Percentiles rank a stretch among this genome's conserved stretches.
phyloP scores from a whole-genome alignment of 1,139 yeast species.

The Magnusiomyces starmeri region DNA sequence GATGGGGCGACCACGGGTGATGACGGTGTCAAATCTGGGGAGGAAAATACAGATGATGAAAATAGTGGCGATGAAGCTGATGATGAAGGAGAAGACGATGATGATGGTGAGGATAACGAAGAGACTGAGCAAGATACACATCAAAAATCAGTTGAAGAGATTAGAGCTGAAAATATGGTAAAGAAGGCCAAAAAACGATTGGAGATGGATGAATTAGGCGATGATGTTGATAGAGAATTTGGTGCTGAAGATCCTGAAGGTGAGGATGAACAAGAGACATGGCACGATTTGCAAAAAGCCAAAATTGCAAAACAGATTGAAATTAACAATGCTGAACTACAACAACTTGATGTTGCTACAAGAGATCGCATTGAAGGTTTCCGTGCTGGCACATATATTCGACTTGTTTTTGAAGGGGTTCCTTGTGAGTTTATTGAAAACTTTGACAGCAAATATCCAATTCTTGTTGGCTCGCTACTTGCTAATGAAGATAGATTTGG shows the following conservation, averaged over 20 bases:
- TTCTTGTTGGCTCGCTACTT: constrained; percentile 83
- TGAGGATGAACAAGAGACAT: constrained; percentile 70
- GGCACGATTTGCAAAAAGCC: constrained; percentile 97
- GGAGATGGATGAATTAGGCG: constrained; percentile 81
- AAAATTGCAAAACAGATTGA: constrained; percentile 95
- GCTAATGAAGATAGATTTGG: constrained; percentile 93
- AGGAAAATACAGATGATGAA: constrained; percentile 23
- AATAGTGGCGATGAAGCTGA: constrained; percentile 41
- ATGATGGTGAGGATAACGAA: constrained; percentile 37
- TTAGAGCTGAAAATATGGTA: constrained; percentile 70
- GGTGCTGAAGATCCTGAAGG: constrained; percentile 71
- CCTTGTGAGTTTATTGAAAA: constrained; percentile 90
- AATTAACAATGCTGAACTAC: constrained; percentile 66
- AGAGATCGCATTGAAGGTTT: constrained; percentile 84
- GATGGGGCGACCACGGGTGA: constrained; percentile 26
- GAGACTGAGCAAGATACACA: too few relatives aligned
- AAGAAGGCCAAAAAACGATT: constrained; percentile 81
- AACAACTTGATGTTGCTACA: constrained; percentile 64
- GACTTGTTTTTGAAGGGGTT: constrained; percentile 69
- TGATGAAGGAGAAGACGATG: constrained; percentile 52
- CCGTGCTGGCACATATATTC: constrained; percentile 90
- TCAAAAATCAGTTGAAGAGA: constrained; percentile 37
- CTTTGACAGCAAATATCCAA: constrained; percentile 77
- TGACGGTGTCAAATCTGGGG: neutral
- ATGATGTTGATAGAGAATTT: constrained; percentile 57